phyloP scores from a whole-genome alignment of 73 alveolate species.

The Paramecium pentaurelia region DNA sequence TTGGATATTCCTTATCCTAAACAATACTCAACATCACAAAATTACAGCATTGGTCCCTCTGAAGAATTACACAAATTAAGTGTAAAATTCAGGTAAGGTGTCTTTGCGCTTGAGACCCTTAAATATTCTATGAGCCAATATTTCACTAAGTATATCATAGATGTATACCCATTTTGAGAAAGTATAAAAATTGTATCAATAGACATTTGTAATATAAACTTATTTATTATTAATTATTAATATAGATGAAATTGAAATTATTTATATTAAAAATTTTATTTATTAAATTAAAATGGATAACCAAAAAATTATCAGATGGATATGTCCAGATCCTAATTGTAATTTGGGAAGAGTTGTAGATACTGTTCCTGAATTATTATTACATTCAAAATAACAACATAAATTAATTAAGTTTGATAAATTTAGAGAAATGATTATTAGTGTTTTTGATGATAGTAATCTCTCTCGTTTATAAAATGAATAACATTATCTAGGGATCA shows the following conservation, averaged over 20 bases:
- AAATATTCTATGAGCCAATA: constrained; percentile 36
- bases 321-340: neutral
- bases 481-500: neutral
- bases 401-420: neutral
- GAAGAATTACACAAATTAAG: constrained; percentile 1
- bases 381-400: neutral
- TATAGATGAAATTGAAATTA: neutral
- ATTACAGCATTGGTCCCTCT: constrained; percentile 35
- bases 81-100: constrained; percentile 47
- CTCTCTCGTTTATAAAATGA: neutral
- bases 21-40: neutral
- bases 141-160: constrained; percentile 21
- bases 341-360: neutral
- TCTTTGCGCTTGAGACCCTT: constrained; percentile 52
- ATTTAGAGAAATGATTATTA: neutral
- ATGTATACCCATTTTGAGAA: constrained; percentile 50
- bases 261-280: no score
- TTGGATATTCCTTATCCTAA: constrained; percentile 56
- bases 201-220: constrained; percentile 40
- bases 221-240: neutral
- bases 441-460: neutral
- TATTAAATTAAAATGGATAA: neutral
- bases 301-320: neutral
- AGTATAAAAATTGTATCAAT: constrained; percentile 53
- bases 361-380: neutral